Base-by-base conservation (phyloP, 805 yeast species). In the Candida palmyrensis region DNA sequence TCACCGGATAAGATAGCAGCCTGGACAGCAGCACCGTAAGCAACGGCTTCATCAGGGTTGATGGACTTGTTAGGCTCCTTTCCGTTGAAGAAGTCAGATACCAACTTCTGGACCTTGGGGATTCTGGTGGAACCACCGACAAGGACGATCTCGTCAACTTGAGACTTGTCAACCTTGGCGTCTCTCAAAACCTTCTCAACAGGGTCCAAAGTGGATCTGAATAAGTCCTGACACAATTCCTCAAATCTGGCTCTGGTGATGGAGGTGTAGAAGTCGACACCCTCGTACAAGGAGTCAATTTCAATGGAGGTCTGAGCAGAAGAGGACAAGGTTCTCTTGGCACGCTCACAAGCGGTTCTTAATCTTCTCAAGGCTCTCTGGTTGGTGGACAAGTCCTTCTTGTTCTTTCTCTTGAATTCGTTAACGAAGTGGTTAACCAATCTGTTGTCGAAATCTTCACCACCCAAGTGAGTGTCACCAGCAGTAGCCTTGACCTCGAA, bases 81-180 rank as follows among this genome's bases (percentile, higher is more conserved):
- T 62, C 96, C 96, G 67, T 88, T 85, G 79, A 89, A 88, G 81
- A 81, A 88, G 68, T 89, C 97, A 48, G 95, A 82, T 33, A 88
- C 95, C 56, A 89, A 76, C 71, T 87, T 88, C 74, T 88, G 96
- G 49, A 89, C 81, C 73, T 85, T 88, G 72, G 97, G 97, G 71
- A 88, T 88, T 82, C 96, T 88, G 49, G 97, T 89, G 44, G 97
- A 88, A 68, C 96, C 96, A 76, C 97, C 97, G 53, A 88, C 97
- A 35, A 88, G 73, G 49, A 88, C 96, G 57, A 88, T 84, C 73
- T 89, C 96, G 65, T 88, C 73, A 50, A 89, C 88, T 56, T 77
- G 77, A 32, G 95, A 75, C 76, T 89, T 88, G 74, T 84, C 95
- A 52, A 86, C 68, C 73, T 84, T 82, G 49, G 96, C 73, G 64